These are phyloP conservation scores for Paramyrothecium sp. DNA, from an alignment of 2,329 filamentous ascomycete species.

Conservation along the genomic window DNA sequence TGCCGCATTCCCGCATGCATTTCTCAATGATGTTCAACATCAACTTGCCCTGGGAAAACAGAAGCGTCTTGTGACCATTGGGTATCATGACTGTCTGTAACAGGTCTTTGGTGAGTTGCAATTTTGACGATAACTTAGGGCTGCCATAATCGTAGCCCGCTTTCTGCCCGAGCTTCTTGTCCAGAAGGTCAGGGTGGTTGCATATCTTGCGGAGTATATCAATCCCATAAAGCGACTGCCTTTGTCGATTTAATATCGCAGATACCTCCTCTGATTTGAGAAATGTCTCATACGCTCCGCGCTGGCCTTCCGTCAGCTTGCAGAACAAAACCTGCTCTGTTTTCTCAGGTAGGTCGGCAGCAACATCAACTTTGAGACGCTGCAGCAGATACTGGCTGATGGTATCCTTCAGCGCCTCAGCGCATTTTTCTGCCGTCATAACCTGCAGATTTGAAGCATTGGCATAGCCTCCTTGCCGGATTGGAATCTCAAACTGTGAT, in stretches of 20 bases:
- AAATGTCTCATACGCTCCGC: slow-evolving; percentile 78
- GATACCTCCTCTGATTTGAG: slow-evolving; percentile 80
- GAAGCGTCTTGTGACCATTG: slow-evolving; percentile 85
- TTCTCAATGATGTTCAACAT: slow-evolving; percentile 94
- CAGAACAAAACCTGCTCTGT: slow-evolving; percentile 96
- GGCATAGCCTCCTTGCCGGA: slow-evolving; percentile 88
- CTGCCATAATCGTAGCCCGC: slow-evolving; percentile 74
- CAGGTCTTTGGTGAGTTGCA: slow-evolving; percentile 89
- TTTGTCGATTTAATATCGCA: slow-evolving; percentile 72
- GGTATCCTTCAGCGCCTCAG: slow-evolving; percentile 88
- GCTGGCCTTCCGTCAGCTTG: slow-evolving; percentile 76
- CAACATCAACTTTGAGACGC: slow-evolving; percentile 89
- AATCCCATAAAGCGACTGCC: slow-evolving; percentile 84
- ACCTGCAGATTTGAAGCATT: slow-evolving; percentile 94
- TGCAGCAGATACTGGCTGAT: slow-evolving; percentile 93
- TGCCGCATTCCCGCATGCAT: slow-evolving; percentile 67
- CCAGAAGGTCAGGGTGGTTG: slow-evolving; percentile 89
- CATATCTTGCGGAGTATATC: slow-evolving; percentile 94
- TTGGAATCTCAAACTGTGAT: slow-evolving; percentile 89
- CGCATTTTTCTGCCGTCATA: slow-evolving; percentile 90
- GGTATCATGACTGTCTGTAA: slow-evolving; percentile 81
- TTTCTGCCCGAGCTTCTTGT: slow-evolving; percentile 56
- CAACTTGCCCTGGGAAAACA: slow-evolving; percentile 91
- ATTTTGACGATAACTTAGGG: slow-evolving; percentile 82
- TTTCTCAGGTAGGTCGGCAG: slow-evolving; percentile 90